These are phyloP conservation scores for Citropsis articulata DNA, from an alignment of 345 rosid genomes.

Conservation along the genomic window DNA sequence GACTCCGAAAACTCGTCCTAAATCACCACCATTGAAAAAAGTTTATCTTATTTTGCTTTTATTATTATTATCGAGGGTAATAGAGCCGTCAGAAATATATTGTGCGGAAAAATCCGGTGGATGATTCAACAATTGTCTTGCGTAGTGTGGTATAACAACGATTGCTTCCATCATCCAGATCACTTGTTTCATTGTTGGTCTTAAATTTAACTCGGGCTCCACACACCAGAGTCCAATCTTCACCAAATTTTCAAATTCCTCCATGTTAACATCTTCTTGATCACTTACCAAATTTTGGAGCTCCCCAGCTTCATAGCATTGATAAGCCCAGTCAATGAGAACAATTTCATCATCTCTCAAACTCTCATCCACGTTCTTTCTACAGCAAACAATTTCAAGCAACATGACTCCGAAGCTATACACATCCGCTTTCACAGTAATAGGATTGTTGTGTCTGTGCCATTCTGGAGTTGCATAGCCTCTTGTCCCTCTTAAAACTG, in stretches of 20 bases:
- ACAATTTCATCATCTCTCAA: not conserved
- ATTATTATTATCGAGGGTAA: too few species aligned
- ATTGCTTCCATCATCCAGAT: not conserved
- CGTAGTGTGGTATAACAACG: not conserved
- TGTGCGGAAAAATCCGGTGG: not conserved
- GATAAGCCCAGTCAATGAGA: not conserved
- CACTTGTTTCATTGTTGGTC: slow-evolving; percentile 3
- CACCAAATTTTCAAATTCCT: slow-evolving; percentile 1
- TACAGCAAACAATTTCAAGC: slow-evolving; percentile 3
- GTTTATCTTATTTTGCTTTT: too few species aligned
- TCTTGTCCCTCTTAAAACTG: not conserved
- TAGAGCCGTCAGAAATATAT: too few species aligned
- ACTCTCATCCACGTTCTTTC: not conserved
- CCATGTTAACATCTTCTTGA: not conserved
- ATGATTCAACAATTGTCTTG: not conserved
- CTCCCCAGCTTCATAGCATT: slow-evolving; percentile 3
- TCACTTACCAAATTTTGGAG: not conserved
- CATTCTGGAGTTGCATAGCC: not conserved
- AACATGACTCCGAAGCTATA: not conserved
- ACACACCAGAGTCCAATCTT: not conserved
- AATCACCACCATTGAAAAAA: too few species aligned
- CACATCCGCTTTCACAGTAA: slow-evolving; percentile 14
- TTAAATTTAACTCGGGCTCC: not conserved
- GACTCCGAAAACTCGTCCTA: too few species aligned
- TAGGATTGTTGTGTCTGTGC: not conserved